Conservation (phyloP, 176 grass and related monocot species). For the Luzula sylvatica region DNA sequence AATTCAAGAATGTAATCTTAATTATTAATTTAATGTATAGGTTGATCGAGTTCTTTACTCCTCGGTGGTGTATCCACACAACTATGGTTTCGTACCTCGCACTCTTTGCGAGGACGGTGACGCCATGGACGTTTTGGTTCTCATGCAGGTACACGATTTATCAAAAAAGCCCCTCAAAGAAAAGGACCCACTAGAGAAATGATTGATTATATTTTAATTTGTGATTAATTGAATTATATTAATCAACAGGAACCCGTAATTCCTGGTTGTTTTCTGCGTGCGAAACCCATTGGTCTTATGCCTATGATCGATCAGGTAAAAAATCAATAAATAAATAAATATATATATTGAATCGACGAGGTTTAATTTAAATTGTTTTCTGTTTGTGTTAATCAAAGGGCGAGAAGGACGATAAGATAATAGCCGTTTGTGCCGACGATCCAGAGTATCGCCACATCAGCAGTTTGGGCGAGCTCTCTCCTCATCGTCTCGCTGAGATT, state of each 20-base stretch:
- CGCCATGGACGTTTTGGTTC: constrained; percentile 39
- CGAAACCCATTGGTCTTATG: constrained; percentile 76
- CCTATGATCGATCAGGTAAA: constrained; percentile 64
- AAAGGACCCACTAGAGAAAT: too few species aligned
- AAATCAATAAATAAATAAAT: background rate
- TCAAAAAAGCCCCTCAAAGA: too few species aligned
- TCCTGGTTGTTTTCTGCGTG: constrained; percentile 54
- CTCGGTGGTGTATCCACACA: constrained; percentile 40
- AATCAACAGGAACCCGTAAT: constrained; percentile 48
- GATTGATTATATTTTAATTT: background rate
- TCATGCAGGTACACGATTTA: constrained; percentile 30
- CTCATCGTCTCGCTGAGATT: constrained; percentile 78
- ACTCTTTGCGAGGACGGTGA: constrained; percentile 44
- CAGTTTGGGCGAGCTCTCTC: constrained; percentile 63
- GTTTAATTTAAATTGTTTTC: background rate
- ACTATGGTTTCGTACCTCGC: constrained; percentile 40
- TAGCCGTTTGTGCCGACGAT: constrained; percentile 85
- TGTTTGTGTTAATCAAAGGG: constrained; percentile 30
- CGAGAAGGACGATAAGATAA: constrained; percentile 91
- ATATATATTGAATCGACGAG: background rate
- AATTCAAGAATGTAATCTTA: background rate
- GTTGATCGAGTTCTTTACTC: constrained; percentile 36
- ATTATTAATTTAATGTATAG: constrained; percentile 14
- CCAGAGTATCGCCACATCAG: constrained; percentile 75
- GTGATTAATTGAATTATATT: background rate